A percentile compares a stretch with the other conserved stretches of the same genome.
phyloP scores from a whole-genome alignment of 169 alveolate genomes.

The Plasmodium knowlesi region DNA sequence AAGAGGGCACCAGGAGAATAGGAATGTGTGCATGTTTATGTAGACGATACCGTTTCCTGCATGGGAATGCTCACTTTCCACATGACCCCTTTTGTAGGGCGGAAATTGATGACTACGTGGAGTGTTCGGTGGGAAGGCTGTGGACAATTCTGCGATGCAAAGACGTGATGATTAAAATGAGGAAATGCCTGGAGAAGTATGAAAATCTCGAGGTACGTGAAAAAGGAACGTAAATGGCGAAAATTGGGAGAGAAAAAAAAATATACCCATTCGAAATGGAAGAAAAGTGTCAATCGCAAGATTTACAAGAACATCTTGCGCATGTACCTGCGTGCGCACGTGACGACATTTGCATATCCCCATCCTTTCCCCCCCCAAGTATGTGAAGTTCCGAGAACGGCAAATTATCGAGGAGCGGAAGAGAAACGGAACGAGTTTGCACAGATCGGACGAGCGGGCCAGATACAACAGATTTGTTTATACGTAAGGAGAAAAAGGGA shows the following conservation, averaged over 20 bases:
- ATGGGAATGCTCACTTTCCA: neutral
- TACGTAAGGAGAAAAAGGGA: conserved; percentile 10
- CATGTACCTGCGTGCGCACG: neutral
- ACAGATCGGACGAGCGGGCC: conserved; percentile 72
- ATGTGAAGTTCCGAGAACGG: conserved; percentile 59
- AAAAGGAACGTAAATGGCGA: neutral
- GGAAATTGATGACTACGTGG: conserved; percentile 73
- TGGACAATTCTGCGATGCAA: conserved; percentile 75
- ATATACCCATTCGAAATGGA: neutral
- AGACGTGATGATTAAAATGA: conserved; percentile 64
- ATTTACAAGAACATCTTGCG: neutral
- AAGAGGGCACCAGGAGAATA: neutral
- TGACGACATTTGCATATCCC: neutral
- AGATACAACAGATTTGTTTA: conserved; percentile 63
- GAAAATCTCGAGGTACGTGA: conserved; percentile 64
- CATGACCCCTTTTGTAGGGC: conserved; percentile 13
- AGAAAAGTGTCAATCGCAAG: neutral
- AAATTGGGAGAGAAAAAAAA: neutral
- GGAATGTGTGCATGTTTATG: neutral
- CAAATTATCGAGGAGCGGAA: conserved; percentile 68
- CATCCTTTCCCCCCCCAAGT: conserved; percentile 14
- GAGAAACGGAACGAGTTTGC: conserved; percentile 54
- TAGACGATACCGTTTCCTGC: neutral
- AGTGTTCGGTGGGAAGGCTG: conserved; percentile 62
- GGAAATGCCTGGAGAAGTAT: conserved; percentile 56